Evolutionary conservation across 441 rosid species (phyloP).

Genomic region (Arabidopsis hybrid): DNA sequence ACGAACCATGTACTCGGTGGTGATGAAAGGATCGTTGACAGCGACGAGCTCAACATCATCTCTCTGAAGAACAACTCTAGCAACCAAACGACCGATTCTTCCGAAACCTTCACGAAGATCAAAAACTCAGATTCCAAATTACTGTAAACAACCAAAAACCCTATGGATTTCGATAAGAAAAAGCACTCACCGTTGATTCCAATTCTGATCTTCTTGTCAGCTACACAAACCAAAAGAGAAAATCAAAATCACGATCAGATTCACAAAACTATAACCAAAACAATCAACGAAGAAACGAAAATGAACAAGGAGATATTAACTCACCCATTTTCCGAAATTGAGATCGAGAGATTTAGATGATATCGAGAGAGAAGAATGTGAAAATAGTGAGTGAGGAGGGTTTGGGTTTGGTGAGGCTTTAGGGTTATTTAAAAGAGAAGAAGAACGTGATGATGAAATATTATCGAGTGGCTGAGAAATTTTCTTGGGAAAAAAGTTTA

Average conservation of each 20-base stretch:
- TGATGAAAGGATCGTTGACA: conserved; percentile 90
- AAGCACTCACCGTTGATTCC: conserved; percentile 77
- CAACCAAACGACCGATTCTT: conserved; percentile 94
- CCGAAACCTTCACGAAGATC: conserved; percentile 61
- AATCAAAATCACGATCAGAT: conserved; percentile 26
- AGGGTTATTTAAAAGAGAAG: conserved; percentile 41
- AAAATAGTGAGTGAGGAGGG: conserved; percentile 39
- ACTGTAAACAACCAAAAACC: neutral
- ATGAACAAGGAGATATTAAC: neutral
- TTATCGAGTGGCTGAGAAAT: conserved; percentile 43
- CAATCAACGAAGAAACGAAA: neutral
- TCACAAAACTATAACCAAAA: neutral
- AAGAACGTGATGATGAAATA: conserved; percentile 1
- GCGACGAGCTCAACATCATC: conserved; percentile 90
- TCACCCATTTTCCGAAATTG: conserved; percentile 36
- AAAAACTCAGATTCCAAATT: neutral
- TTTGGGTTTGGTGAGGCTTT: conserved; percentile 38
- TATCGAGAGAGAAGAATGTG: conserved; percentile 23
- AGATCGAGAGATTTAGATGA: conserved; percentile 6
- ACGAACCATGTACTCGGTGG: conserved; percentile 85
- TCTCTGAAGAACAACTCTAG: conserved; percentile 80
- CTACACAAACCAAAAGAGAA: conserved; percentile 32
- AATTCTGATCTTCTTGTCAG: conserved; percentile 70
- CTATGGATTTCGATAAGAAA: no score
- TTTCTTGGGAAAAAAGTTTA: conserved; percentile 26